Evolutionary conservation across 257 asterid genomes (phyloP), one percentile per base, ranked within the genome.

Genomic region (Linderniella brevidens): DNA sequence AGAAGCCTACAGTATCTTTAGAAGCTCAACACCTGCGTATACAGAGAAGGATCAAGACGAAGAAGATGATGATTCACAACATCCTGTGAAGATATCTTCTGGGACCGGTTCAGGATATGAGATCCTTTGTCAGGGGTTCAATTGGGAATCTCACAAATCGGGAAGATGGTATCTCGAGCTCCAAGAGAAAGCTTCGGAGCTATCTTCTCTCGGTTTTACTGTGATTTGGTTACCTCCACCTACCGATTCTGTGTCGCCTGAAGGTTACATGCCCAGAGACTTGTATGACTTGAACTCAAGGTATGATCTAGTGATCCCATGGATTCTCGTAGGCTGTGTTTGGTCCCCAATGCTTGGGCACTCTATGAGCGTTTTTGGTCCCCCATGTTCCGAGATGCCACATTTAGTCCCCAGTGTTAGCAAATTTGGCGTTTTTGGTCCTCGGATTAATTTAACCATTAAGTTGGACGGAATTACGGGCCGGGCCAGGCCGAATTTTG

Each of bases 171-270:
- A 88, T 61, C 35, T 52, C 68, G 85, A 88, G 65, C 81, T 88
- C 58, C 67, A 69, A 15, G 83, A 74, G 37, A 79, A 68, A 63
- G 93, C 83, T 67, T 64, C 70, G 5, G 72, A 80, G 61, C 64
- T 90, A 61, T 68, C 98, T 19, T 64, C 83, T 19, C 71, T 85
- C 50, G 98, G 98, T 64, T 78, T 90, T 59, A 80, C 85, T 17
- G 82, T 85, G 55, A 63, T 90, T 53, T 85, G 98, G 98, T 71
- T 90, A 65, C 98, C 98, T 51, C 98, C 96, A 19, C 98, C 96
- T 14, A 90, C 98, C 6, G 96, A 80, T 35, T 90, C 98, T 11
- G 96, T 90, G 54, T 90, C 98, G 35, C 74, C 98, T 36, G 98
- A 90, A 70, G 98, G 98, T 13, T 90, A 90, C 74, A 85, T 90